phyloP scores from a whole-genome alignment of 176 grass and related monocot species.

The Areca catechu region DNA sequence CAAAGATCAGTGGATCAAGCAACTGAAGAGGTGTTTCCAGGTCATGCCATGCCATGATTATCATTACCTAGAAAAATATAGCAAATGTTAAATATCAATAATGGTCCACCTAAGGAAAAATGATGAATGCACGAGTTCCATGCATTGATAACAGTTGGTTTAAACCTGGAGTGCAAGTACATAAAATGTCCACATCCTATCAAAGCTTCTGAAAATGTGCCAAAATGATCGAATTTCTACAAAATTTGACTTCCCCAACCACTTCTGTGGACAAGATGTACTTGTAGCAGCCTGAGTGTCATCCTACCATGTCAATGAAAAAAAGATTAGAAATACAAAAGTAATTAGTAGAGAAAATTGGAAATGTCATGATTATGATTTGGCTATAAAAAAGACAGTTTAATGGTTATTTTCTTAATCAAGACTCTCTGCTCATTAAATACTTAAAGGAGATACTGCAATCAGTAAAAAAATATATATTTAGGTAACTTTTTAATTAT shows the following conservation, averaged over 20 bases:
- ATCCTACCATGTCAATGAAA: constrained; percentile 10
- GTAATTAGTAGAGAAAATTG: not conserved
- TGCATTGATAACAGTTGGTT: constrained; percentile 6
- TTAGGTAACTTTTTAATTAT: too few species aligned
- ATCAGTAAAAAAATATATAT: too few species aligned
- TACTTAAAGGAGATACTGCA: too few species aligned
- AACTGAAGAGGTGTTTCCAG: constrained; percentile 72
- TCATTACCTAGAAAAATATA: constrained; percentile 54
- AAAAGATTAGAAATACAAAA: constrained; percentile 20
- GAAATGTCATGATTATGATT: too few species aligned
- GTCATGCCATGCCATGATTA: constrained; percentile 95
- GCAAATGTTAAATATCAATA: constrained; percentile 10
- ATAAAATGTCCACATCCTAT: constrained; percentile 86
- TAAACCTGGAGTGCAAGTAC: constrained; percentile 82
- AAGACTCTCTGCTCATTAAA: too few species aligned
- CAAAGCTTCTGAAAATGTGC: constrained; percentile 98
- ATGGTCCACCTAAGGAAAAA: not conserved
- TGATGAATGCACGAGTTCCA: constrained; percentile 6
- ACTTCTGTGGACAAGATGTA: constrained; percentile 29
- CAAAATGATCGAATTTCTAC: constrained; percentile 87
- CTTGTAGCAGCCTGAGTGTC: constrained; percentile 28
- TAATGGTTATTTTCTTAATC: too few species aligned
- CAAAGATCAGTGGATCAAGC: constrained; percentile 72
- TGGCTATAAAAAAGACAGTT: too few species aligned
- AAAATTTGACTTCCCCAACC: constrained; percentile 95